These are phyloP conservation scores for Mycena capillaripes DNA, from an alignment of 768 basidiomycete genomes.

Conservation along the genomic window DNA sequence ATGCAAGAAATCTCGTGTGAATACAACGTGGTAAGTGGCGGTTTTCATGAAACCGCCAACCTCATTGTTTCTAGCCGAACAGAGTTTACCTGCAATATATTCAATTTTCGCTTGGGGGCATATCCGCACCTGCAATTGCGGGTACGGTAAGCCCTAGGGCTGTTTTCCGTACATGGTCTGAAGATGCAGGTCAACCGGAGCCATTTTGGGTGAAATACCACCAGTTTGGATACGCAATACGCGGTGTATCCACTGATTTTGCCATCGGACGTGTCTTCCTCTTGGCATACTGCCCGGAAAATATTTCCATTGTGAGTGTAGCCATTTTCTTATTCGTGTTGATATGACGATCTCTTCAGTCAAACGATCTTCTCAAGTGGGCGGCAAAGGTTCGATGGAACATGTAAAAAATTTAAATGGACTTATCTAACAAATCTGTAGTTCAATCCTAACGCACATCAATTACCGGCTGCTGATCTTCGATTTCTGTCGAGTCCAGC, in stretches of 20 bases:
- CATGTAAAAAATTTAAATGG: too few species aligned
- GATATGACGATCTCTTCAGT: too few species aligned
- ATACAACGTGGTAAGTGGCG: too few species aligned
- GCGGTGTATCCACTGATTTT: background rate
- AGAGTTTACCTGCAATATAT: background rate
- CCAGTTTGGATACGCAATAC: background rate
- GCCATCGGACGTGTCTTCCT: background rate
- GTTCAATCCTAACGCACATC: background rate
- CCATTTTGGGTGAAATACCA: constrained; percentile 14
- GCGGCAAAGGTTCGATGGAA: background rate
- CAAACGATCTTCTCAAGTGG: too few species aligned
- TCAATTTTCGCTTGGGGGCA: constrained; percentile 1
- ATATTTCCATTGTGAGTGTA: background rate
- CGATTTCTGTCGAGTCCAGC: background rate
- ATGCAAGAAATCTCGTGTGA: too few species aligned
- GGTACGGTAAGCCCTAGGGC: background rate
- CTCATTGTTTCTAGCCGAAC: background rate
- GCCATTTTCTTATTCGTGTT: too few species aligned
- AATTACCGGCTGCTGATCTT: background rate
- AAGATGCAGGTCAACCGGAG: background rate
- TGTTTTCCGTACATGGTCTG: background rate
- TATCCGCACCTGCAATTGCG: background rate
- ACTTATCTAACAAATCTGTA: background rate
- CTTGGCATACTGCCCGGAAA: background rate
- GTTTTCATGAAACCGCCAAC: too few species aligned